Evolutionary conservation across 805 yeast genomes (phyloP).

Genomic region (Hanseniaspora vineae): DNA sequence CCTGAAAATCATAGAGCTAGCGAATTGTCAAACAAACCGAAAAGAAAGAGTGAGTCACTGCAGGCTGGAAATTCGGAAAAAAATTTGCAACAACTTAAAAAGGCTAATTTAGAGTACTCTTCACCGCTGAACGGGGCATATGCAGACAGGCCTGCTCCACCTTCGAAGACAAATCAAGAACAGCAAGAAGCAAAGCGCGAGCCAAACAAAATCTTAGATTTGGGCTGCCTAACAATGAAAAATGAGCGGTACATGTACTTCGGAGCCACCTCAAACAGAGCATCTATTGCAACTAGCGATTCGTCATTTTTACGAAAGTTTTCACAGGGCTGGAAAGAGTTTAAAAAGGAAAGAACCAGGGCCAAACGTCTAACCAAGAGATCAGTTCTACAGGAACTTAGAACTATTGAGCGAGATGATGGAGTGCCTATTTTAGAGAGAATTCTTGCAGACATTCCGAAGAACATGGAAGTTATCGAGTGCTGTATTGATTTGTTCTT

Average conservation of each 20-base stretch:
- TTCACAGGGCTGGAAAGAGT: conserved; percentile 14
- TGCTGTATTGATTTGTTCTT: conserved; percentile 10
- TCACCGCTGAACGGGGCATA: too few relatives aligned
- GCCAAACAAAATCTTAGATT: conserved; percentile 7
- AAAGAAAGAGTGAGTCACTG: too few relatives aligned
- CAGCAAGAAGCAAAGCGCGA: not conserved
- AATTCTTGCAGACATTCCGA: conserved; percentile 11
- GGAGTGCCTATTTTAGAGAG: conserved; percentile 3
- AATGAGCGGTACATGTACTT: conserved; percentile 14
- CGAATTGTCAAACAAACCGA: too few relatives aligned
- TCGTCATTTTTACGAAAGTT: conserved; percentile 9
- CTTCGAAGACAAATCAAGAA: not conserved
- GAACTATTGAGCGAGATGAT: conserved; percentile 5
- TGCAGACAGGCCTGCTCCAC: not conserved
- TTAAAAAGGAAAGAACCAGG: conserved; percentile 15
- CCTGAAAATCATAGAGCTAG: too few relatives aligned
- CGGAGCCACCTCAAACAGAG: conserved; percentile 21
- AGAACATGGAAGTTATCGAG: conserved; percentile 9
- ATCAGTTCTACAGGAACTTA: conserved; percentile 12
- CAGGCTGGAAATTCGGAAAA: too few relatives aligned
- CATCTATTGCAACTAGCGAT: conserved; percentile 7
- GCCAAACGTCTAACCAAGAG: conserved; percentile 12
- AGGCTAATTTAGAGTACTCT: too few relatives aligned
- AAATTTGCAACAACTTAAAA: too few relatives aligned
- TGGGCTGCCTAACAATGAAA: conserved; percentile 6